These are phyloP conservation scores for Westerdykella sp. DNA, from an alignment of 2,329 filamentous ascomycete species.

Conservation along the genomic window DNA sequence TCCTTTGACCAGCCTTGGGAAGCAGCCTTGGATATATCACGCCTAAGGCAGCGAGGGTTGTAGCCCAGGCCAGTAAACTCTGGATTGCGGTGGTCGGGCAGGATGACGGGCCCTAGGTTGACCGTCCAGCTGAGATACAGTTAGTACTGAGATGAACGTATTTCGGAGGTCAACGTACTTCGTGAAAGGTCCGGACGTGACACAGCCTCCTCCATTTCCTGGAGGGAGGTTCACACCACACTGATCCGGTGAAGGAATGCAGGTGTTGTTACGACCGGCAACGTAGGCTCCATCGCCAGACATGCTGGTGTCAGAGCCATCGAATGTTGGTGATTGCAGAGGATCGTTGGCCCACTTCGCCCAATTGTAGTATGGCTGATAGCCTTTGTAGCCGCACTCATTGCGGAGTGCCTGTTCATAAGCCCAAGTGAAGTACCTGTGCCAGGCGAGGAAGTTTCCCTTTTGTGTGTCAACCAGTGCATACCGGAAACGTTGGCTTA, in stretches of 20 bases:
- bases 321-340: constrained; percentile 48
- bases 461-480: constrained; percentile 5
- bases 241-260: constrained; percentile 16
- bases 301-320: constrained; percentile 46
- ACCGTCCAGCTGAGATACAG: constrained; percentile 24
- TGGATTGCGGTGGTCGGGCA: constrained; percentile 26
- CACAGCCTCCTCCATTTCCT: constrained; percentile 52
- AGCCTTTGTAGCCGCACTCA: constrained; percentile 41
- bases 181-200: constrained; percentile 48
- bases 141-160: constrained; percentile 1
- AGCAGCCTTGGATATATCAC: constrained; percentile 29
- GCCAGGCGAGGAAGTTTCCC: constrained; percentile 37
- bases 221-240: constrained; percentile 39
- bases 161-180: constrained; percentile 22
- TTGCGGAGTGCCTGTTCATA: constrained; percentile 39
- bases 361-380: constrained; percentile 50
- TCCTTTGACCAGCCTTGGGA: constrained; percentile 19
- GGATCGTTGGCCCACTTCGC: constrained; percentile 42
- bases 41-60: constrained; percentile 36
- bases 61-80: constrained; percentile 24
- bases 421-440: constrained; percentile 39
- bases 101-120: constrained; percentile 46
- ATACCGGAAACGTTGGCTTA: neutral
- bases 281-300: constrained; percentile 43
- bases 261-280: constrained; percentile 21